A percentile compares a stretch with the other conserved stretches of the same genome.
These are phyloP conservation scores for Vaccinium corymbosum DNA, from an alignment of 148 eudicot species.

Conservation along the genomic window DNA sequence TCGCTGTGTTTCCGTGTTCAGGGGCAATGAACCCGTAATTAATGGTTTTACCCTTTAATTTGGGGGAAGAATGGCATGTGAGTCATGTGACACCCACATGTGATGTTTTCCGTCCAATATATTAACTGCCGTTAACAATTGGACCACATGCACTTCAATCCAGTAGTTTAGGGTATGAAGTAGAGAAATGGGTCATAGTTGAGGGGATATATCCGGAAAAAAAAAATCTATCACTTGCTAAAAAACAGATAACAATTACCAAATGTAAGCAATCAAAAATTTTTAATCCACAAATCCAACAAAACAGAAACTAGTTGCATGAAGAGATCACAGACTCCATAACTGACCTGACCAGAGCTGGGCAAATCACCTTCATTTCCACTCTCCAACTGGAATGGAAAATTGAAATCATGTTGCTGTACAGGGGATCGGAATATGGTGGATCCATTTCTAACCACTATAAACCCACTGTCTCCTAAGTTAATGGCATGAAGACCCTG, in stretches of 20 bases:
- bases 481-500: constrained; percentile 84
- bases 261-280: background rate
- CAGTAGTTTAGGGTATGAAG: too few relatives aligned
- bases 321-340: background rate
- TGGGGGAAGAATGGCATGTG: too few relatives aligned
- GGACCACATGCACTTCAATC: too few relatives aligned
- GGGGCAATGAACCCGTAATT: too few relatives aligned
- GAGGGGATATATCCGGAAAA: too few relatives aligned
- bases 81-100: too few relatives aligned
- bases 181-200: too few relatives aligned
- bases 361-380: constrained; percentile 75
- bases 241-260: background rate
- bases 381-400: constrained; percentile 74
- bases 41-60: too few relatives aligned
- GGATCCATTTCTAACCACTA: constrained; percentile 75
- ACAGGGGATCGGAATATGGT: constrained; percentile 74
- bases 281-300: background rate
- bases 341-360: constrained; percentile 75
- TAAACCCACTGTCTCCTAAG: constrained; percentile 81
- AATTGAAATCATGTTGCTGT: constrained; percentile 89
- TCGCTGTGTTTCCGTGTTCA: too few relatives aligned
- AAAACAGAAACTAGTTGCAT: background rate
- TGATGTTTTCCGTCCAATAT: too few relatives aligned
- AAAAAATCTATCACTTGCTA: background rate
- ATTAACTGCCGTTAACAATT: too few relatives aligned